Base-by-base conservation (phyloP, 306 rosid genomes). In the Mimosa pudica region DNA sequence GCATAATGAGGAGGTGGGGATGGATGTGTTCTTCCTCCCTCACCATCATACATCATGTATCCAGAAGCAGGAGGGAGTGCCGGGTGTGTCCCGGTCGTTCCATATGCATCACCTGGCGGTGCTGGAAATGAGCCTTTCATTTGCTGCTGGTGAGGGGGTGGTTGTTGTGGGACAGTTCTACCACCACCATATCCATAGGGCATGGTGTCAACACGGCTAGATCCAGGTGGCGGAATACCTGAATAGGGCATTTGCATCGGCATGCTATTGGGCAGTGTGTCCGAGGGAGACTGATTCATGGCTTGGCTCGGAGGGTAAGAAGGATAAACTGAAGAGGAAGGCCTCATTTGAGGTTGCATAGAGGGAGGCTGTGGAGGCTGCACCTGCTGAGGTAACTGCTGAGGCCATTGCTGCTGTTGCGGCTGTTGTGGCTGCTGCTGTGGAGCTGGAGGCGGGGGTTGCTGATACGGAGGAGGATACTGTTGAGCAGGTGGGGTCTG, bases 181-280 rank as follows among this genome's bases (percentile, higher is more conserved):
- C 93, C 92, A 74, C 85, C 41, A 54, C 92, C 80, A 64, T 96
- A 91, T 71, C 98, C 99, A 76, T 89, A 95, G 16, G 93, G 85
- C 52, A 89, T 70, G 63, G 92, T 9, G 46, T 94, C 97, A 10
- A 81, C 72, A 2, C 90, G 93, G 80, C 87, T 85, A 3, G 98
- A 77, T 3, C 85, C 99, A 0, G 90, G 84, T 44, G 87, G 95
- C 12, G 96, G 90, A 80, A 90, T 85, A 67, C 87, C 90, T 2
- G 98, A 80, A 83, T 86, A 96, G 41, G 94, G 80, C 84, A 90
- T 81, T 81, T 93, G 99, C 99, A 96, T 91, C 10, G 97, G 85
- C 94, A 93, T 88, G 91, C 97, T 90, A 88, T 75, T 96, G 18
- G 98, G 91, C 45, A 82, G 81, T 61, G 90, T 66, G 64, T 96